These are phyloP conservation scores for Pythium periplocum DNA, from an alignment of 352 stramenopile genomes.

Conservation along the genomic window DNA sequence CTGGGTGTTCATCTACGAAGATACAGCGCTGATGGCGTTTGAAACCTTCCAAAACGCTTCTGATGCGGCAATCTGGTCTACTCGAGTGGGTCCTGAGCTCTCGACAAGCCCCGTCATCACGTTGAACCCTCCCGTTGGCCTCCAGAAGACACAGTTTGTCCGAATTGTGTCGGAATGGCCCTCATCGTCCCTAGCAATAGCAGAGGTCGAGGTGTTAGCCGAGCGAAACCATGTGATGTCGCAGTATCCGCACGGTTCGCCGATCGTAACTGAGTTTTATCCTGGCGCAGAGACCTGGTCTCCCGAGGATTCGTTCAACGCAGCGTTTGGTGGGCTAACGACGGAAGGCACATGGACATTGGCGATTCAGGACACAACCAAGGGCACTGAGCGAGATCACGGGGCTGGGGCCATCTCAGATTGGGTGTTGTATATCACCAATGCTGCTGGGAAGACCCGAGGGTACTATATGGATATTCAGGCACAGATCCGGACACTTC, in stretches of 20 bases:
- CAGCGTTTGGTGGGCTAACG: slow-evolving; percentile 34
- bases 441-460: slow-evolving; percentile 39
- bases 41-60: slow-evolving; percentile 54
- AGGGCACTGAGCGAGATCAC: slow-evolving; percentile 10
- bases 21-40: slow-evolving; percentile 40
- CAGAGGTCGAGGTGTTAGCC: slow-evolving; percentile 71
- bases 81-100: slow-evolving; percentile 24
- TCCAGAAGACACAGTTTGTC: slow-evolving; percentile 45
- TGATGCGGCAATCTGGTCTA: slow-evolving; percentile 37
- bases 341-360: slow-evolving; percentile 63
- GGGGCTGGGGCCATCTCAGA: slow-evolving; percentile 61
- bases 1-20: slow-evolving; percentile 77
- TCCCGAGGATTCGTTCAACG: slow-evolving; percentile 53
- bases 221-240: slow-evolving; percentile 52
- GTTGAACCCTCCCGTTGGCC: slow-evolving; percentile 36
- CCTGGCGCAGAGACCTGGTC: slow-evolving; percentile 48
- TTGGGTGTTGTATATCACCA: slow-evolving; percentile 64
- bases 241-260: slow-evolving; percentile 47
- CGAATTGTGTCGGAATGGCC: slow-evolving; percentile 47
- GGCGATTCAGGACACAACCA: slow-evolving; percentile 32
- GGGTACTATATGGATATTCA: slow-evolving; percentile 69
- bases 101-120: slow-evolving; percentile 29
- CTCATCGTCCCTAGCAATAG: slow-evolving; percentile 42
- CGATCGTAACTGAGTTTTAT: slow-evolving; percentile 38
- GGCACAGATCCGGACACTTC: slow-evolving; percentile 52